Percentiles rank a stretch among this genome's conserved stretches.
phyloP scores from a whole-genome alignment of 768 basidiomycete species.

The Fomitopsis serialis region DNA sequence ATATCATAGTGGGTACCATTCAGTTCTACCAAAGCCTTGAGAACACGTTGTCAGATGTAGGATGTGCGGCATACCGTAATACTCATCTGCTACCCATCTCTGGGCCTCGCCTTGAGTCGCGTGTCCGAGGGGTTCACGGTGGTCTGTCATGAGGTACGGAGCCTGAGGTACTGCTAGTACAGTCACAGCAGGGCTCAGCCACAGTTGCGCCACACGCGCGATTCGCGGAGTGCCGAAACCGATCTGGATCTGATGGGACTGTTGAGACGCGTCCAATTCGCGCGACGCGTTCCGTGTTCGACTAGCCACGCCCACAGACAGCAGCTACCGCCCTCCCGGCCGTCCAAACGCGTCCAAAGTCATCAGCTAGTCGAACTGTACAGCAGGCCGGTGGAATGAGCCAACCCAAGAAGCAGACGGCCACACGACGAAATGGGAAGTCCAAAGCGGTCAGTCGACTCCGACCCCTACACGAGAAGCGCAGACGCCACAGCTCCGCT shows the following conservation, averaged over 20 bases:
- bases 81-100: slow-evolving; percentile 18
- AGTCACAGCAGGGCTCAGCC: neutral
- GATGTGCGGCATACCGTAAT: slow-evolving; percentile 9
- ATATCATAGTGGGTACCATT: slow-evolving; percentile 50
- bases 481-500: neutral
- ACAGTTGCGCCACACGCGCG: neutral
- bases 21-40: slow-evolving; percentile 36
- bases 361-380: neutral
- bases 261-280: neutral
- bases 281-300: neutral
- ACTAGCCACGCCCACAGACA: neutral
- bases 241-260: neutral
- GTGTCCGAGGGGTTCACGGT: neutral
- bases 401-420: neutral
- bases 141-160: neutral
- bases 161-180: neutral
- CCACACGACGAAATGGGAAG: neutral
- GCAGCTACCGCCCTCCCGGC: too few relatives aligned
- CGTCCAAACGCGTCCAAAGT: too few relatives aligned
- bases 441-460: neutral
- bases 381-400: neutral
- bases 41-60: neutral
- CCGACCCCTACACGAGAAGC: neutral
- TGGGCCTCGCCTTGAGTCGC: neutral
- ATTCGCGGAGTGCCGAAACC: neutral